Base-by-base conservation (phyloP, 192 early-diverging fungal species). In the Backusella australiensis region DNA sequence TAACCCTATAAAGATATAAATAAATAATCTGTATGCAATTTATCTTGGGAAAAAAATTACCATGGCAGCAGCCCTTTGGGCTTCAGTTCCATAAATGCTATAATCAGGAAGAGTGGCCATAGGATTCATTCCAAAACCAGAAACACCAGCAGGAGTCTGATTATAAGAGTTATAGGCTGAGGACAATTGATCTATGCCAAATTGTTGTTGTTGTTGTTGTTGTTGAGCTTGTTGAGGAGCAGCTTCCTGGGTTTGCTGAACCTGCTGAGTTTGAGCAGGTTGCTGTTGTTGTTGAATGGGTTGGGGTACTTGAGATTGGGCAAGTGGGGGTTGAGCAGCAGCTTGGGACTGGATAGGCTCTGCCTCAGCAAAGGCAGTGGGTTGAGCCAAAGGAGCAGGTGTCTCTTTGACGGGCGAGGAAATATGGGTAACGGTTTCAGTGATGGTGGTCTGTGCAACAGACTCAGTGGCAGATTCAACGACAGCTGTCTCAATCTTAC, bases 71-170 rank as follows among this genome's bases (percentile, higher is more conserved):
- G 80, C 86, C 29, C 92, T 87, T 81, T 91, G 90, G 6, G 89
- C 84, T 21, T 93, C 92, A 65, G 83, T 85, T 35, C 88, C 90
- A 75, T 91, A 91, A 12, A 91, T 76, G 8, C 86, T 88, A 71
- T 90, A 86, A 32, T 86, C 87, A 36, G 86, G 88, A 17, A 86
- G 77, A 9, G 80, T 79, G 19, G 78, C 84, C 77, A 89, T 87
- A 8, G 86, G 88, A 29, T 75, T 84, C 80, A 90, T 87, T 26
- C 86, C 85, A 72, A 89, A 89, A 29, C 83, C 81, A 38, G 86
- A 87, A 19, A 87, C 49, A 75, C 84, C 83, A 69, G 78, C 81
- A 52, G 85, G 83, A 39, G 77, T 71, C 75, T 83, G 85, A 42
- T 78, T 82, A 65, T 89, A 89, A 8, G 84, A 83, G 34, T 82